Evolutionary conservation across 768 basidiomycete genomes (phyloP), one percentile per base, ranked within the genome.

Genomic region (Chalciporus piperatus): DNA sequence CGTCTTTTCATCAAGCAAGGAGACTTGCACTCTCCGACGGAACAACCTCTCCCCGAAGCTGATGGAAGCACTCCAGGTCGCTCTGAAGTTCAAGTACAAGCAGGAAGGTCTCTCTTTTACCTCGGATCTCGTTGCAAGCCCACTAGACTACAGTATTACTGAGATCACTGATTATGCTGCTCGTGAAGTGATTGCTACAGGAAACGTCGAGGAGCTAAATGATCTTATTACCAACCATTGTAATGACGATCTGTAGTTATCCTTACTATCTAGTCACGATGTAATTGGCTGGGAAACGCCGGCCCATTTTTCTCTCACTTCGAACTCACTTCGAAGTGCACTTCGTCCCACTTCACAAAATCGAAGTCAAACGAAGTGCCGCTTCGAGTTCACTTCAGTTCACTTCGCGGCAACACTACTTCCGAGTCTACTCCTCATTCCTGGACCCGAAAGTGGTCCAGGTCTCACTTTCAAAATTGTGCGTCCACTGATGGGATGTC

Each of bases 51-150:
- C 27, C 9, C 27, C 27, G 27, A 41, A 55, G 32, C 30, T 38
- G 46, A 57, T 63, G 50, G 53, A 56, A 41, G 44, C 45, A 14
- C 50, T 63, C 14, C 62, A 63, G 40, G 47, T 63, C n/a, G n/a
- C n/a, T 7, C 59, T 63, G 48, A 63, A 59, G 41, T 63, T 57
- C 38, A 20, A 37, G 19, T 51, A 46, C 42, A 55, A 51, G 11
- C 48, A 41, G 30, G 55, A 56, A 20, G 40, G 50, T 12, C 40
- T 64, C 22, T 30, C 57, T 20, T 62, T 60, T 39, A 54, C 42
- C 6, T 44, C 32, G 7, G 52, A 53, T 47, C 65, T 48, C 0
- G 12, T 48, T 48, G 47, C 47, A 4, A 37, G 25, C 6, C 35
- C 33, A 38, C 4, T 10, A 13, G 47, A 41, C 37, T 48, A 41